Conservation (phyloP, 495 filamentous ascomycete species). For the Talaromyces nanjingensis region DNA sequence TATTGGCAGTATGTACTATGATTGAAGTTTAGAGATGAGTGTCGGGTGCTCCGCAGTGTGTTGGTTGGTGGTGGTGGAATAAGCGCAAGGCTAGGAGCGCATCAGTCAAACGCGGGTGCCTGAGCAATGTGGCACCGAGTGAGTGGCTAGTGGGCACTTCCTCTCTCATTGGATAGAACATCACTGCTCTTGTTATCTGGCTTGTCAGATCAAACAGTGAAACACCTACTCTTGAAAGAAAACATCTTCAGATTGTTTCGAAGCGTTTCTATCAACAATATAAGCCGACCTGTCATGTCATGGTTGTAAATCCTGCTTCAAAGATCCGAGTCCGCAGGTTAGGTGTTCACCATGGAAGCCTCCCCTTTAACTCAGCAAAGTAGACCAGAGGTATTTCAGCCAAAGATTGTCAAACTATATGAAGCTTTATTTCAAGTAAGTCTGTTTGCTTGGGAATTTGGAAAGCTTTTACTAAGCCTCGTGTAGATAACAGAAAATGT, state of each 20-base stretch:
- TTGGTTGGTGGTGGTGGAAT: not conserved
- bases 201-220: not conserved
- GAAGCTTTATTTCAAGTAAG: slow-evolving; percentile 77
- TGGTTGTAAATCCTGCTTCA: not conserved
- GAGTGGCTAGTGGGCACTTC: not conserved
- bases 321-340: not conserved
- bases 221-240: not conserved
- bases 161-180: slow-evolving; percentile 2
- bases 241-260: not conserved
- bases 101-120: not conserved
- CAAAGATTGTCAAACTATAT: slow-evolving; percentile 88
- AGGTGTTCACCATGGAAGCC: slow-evolving; percentile 58
- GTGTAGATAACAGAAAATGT: slow-evolving; percentile 42
- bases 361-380: slow-evolving; percentile 91
- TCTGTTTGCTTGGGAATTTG: not conserved
- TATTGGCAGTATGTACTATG: not conserved
- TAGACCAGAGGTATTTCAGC: slow-evolving; percentile 85
- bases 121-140: not conserved
- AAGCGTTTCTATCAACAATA: not conserved
- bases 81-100: no score
- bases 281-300: not conserved
- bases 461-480: not conserved
- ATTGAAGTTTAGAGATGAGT: not conserved
- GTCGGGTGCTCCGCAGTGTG: not conserved
- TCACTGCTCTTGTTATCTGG: not conserved